These are phyloP conservation scores for Nemania sp. DNA, from an alignment of 2,329 filamentous ascomycete genomes.

Conservation along the genomic window DNA sequence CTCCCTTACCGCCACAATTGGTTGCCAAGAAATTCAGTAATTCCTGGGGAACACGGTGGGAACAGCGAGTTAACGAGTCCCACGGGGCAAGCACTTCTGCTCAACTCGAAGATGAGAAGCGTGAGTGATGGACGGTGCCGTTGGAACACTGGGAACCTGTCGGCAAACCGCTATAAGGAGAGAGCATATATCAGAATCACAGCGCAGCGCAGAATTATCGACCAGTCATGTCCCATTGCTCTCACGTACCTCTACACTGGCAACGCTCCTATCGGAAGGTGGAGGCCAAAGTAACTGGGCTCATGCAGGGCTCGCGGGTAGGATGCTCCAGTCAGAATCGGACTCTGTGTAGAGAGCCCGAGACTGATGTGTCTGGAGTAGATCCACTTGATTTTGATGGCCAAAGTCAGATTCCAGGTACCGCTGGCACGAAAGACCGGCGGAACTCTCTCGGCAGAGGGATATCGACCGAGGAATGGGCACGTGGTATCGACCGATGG, in stretches of 20 bases:
- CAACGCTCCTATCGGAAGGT: constrained; percentile 38
- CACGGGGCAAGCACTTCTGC: constrained; percentile 49
- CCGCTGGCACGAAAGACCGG: constrained; percentile 36
- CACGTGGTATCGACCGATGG: constrained; percentile 22
- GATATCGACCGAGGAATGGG: constrained; percentile 38
- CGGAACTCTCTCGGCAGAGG: constrained; percentile 32
- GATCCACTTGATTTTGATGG: constrained; percentile 40
- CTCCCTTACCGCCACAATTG: constrained; percentile 58
- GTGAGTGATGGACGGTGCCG: constrained; percentile 47
- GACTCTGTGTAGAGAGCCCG: constrained; percentile 39
- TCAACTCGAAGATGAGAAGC: constrained; percentile 48
- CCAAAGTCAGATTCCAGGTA: constrained; percentile 42
- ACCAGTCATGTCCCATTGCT: not conserved
- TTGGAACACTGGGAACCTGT: constrained; percentile 41
- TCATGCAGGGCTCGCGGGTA: constrained; percentile 41
- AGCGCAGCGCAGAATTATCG: not conserved
- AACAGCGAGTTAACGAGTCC: constrained; percentile 70
- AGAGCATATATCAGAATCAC: constrained; percentile 34
- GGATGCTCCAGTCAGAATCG: constrained; percentile 41
- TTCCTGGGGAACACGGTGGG: constrained; percentile 54
- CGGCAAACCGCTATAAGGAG: constrained; percentile 50
- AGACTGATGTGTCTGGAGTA: constrained; percentile 39
- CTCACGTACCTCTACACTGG: constrained; percentile 42
- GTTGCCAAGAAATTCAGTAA: constrained; percentile 49
- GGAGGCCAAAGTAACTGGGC: constrained; percentile 35